Conservation (phyloP, 2,329 filamentous ascomycete genomes). For the Talaromyces pinophilus region DNA sequence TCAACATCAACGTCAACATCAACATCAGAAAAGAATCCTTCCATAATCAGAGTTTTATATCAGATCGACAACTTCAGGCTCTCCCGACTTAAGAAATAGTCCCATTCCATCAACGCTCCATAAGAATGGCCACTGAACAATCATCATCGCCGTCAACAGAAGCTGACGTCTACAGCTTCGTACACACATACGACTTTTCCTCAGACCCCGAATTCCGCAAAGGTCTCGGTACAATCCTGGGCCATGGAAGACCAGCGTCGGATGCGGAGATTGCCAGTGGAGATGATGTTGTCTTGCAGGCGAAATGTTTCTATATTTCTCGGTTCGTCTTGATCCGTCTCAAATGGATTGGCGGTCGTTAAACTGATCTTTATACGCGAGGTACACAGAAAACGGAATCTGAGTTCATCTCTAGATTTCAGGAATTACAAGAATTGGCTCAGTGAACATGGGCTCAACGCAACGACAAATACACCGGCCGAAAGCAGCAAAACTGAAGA, state of each 20-base stretch:
- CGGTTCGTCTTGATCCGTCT: slow-evolving; percentile 34
- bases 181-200: slow-evolving; percentile 45
- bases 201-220: slow-evolving; percentile 49
- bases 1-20: slow-evolving; percentile 1
- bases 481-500: neutral
- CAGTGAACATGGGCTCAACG: neutral
- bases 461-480: neutral
- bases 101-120: neutral
- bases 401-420: slow-evolving; percentile 59
- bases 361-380: neutral
- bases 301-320: slow-evolving; percentile 53
- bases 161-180: slow-evolving; percentile 32
- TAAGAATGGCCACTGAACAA: slow-evolving; percentile 10
- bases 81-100: neutral
- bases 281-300: slow-evolving; percentile 47
- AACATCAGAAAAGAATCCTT: neutral
- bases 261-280: slow-evolving; percentile 41
- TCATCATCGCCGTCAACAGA: neutral
- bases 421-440: slow-evolving; percentile 68
- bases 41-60: neutral
- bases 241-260: slow-evolving; percentile 43
- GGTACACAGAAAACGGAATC: slow-evolving; percentile 39
- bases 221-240: slow-evolving; percentile 51
- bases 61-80: neutral
- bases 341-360: neutral